Evolutionary conservation across 768 basidiomycete genomes (phyloP).

Genomic region (Suillus plorans): DNA sequence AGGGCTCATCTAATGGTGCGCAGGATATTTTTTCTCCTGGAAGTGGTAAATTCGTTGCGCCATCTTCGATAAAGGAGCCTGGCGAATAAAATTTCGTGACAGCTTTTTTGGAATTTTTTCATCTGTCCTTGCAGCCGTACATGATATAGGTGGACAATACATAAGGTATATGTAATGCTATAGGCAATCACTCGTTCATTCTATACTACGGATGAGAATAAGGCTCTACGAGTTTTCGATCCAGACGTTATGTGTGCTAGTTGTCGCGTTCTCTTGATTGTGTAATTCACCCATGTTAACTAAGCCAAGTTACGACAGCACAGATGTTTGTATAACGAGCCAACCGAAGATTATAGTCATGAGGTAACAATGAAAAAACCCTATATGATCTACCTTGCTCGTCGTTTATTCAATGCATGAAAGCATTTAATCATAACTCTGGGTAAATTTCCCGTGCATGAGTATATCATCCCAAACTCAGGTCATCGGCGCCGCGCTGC

Average conservation of each 20-base stretch:
- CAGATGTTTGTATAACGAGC: too few species aligned
- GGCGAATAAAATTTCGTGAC: background rate
- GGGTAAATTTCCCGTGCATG: background rate
- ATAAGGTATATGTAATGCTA: background rate
- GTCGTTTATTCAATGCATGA: background rate
- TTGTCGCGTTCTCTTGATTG: too few species aligned
- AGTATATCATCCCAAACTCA: background rate
- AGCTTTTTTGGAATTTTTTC: background rate
- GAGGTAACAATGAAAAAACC: background rate
- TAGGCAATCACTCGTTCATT: background rate
- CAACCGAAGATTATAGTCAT: background rate
- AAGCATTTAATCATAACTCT: background rate
- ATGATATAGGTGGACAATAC: background rate
- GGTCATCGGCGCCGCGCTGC: background rate
- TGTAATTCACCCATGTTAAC: too few species aligned
- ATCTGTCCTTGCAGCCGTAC: background rate
- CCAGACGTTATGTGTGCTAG: too few species aligned
- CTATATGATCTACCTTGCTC: background rate
- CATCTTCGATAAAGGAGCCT: background rate
- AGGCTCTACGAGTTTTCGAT: too few species aligned
- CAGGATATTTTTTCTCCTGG: slow-evolving; percentile 44
- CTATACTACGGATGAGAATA: background rate
- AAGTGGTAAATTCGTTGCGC: slow-evolving; percentile 37
- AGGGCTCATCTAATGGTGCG: background rate
- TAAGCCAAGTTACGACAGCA: too few species aligned